These are phyloP conservation scores for Laburnicola sp. DNA, from an alignment of 2,329 filamentous ascomycete genomes.

Conservation along the genomic window DNA sequence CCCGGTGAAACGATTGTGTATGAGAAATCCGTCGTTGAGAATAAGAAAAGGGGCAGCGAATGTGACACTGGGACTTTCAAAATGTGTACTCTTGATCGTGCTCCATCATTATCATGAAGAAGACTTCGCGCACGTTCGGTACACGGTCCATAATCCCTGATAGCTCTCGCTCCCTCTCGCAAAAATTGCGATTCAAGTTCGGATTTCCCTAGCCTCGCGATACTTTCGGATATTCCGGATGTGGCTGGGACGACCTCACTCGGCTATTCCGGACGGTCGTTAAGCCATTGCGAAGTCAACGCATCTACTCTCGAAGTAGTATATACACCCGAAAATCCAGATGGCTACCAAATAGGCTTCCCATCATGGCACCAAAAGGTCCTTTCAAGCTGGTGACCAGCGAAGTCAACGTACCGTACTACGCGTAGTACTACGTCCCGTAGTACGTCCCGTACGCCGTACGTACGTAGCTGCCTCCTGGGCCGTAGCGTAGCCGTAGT, in stretches of 20 bases:
- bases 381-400: constrained; percentile 61
- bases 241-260: background rate
- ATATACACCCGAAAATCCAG: background rate
- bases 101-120: too few relatives aligned
- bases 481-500: too few relatives aligned
- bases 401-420: too few relatives aligned
- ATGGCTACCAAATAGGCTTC: background rate
- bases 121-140: too few relatives aligned
- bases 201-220: too few relatives aligned
- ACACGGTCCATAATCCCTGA: too few relatives aligned
- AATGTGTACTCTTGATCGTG: background rate
- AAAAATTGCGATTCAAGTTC: background rate
- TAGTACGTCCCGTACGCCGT: too few relatives aligned
- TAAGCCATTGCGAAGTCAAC: too few relatives aligned
- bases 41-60: background rate
- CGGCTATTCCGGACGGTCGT: background rate
- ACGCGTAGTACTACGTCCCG: too few relatives aligned
- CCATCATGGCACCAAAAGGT: constrained; percentile 36
- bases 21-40: background rate
- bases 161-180: too few relatives aligned
- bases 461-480: too few relatives aligned
- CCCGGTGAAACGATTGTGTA: background rate
- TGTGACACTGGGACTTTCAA: background rate
- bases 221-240: background rate
- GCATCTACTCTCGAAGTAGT: background rate